Evolutionary conservation across 2,329 filamentous ascomycete genomes (phyloP).

Genomic region (Calonectria honghensis): DNA sequence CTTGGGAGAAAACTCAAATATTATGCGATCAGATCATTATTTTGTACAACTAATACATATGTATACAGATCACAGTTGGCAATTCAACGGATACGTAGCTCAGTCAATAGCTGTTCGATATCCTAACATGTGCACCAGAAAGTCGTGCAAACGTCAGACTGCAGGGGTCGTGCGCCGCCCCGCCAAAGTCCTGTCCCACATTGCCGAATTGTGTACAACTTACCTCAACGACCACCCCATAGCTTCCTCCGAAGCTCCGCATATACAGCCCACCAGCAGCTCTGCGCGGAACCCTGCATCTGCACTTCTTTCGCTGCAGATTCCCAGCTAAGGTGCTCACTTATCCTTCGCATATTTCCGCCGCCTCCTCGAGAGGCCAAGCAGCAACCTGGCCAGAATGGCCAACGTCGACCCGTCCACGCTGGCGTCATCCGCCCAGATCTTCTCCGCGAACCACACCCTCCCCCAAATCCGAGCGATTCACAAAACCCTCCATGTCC

Average conservation of each 20-base stretch:
- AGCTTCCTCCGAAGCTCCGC: constrained; percentile 9
- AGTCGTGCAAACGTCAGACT: background rate
- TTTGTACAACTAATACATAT: background rate
- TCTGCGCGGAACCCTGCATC: constrained; percentile 25
- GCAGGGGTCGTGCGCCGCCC: constrained; percentile 46
- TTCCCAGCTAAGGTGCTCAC: constrained; percentile 29
- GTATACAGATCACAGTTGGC: too few relatives aligned
- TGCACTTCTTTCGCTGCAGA: constrained; percentile 41
- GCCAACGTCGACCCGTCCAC: constrained; percentile 67
- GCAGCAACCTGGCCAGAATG: constrained; percentile 57
- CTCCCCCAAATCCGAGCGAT: constrained; percentile 79
- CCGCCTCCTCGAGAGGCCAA: constrained; percentile 30
- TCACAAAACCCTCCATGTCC: constrained; percentile 75
- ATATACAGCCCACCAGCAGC: constrained; percentile 25
- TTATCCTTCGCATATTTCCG: constrained; percentile 10
- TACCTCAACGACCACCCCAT: constrained; percentile 37
- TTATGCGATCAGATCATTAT: background rate
- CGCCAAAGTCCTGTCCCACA: constrained; percentile 51
- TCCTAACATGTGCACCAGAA: background rate
- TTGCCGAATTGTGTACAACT: constrained; percentile 50
- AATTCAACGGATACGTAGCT: background rate
- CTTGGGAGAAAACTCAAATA: background rate
- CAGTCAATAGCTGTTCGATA: background rate
- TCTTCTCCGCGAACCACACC: constrained; percentile 74
- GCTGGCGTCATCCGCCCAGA: constrained; percentile 70